phyloP scores from a whole-genome alignment of 306 rosid species.

The Quillaja saponaria region DNA sequence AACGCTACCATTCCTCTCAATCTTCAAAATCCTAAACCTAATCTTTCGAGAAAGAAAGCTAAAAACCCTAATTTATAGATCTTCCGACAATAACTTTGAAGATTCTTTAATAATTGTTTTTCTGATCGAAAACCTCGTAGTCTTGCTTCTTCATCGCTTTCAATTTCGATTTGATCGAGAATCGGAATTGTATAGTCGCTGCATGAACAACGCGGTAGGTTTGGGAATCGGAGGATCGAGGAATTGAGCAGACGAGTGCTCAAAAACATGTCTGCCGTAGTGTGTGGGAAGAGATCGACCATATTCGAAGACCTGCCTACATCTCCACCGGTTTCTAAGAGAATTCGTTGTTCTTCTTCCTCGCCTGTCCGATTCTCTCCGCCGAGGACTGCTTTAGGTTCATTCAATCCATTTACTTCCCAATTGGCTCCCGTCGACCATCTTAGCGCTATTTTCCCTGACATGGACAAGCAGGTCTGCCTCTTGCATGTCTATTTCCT shows the following conservation, averaged over 20 bases:
- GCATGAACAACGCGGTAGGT: conserved; percentile 52
- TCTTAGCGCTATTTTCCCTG: conserved; percentile 61
- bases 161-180: neutral
- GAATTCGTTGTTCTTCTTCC: conserved; percentile 64
- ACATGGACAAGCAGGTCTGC: conserved; percentile 76
- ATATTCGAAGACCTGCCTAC: conserved; percentile 69
- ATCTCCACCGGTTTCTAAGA: conserved; percentile 58
- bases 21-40: neutral
- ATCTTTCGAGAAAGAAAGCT: neutral
- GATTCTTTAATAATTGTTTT: too few species aligned
- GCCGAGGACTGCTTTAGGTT: conserved; percentile 31
- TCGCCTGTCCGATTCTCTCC: conserved; percentile 59
- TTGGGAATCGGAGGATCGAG: conserved; percentile 33
- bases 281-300: conserved; percentile 93
- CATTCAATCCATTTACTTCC: conserved; percentile 27
- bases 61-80: neutral
- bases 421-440: conserved; percentile 46
- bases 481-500: too few species aligned
- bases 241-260: conserved; percentile 49
- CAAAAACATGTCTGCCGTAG: conserved; percentile 92
- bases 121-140: too few species aligned
- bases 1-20: neutral
- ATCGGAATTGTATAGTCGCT: conserved; percentile 31
- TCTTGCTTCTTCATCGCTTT: too few species aligned
- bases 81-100: neutral